Evolutionary conservation across 2,329 filamentous ascomycete species (phyloP).

Genomic region (Penicillium sp.): DNA sequence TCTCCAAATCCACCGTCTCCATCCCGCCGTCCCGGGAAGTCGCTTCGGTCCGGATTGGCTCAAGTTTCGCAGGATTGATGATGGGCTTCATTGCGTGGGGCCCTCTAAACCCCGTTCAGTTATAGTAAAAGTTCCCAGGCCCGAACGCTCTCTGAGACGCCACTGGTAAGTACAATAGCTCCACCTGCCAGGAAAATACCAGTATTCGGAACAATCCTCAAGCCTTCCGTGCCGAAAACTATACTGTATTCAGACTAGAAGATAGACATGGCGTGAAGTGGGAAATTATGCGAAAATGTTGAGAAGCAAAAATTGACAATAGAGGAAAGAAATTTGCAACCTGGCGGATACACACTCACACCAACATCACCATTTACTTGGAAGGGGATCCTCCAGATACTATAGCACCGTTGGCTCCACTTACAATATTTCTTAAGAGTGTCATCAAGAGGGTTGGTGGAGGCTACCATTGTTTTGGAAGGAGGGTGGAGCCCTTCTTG

Average conservation of each 20-base stretch:
- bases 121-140: not conserved
- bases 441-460: not conserved
- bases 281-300: not conserved
- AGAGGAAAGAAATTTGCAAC: not conserved
- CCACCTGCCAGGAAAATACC: not conserved
- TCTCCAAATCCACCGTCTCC: not conserved
- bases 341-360: not conserved
- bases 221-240: not conserved
- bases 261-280: slow-evolving; percentile 6
- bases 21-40: not conserved
- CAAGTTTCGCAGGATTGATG: not conserved
- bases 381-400: not conserved
- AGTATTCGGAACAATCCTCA: not conserved
- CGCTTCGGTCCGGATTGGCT: not conserved
- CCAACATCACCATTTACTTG: not conserved
- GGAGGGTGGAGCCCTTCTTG: not conserved
- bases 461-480: not conserved
- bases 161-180: not conserved
- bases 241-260: not conserved
- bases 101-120: not conserved
- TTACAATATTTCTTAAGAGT: not conserved
- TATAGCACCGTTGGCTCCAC: not conserved
- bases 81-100: not conserved
- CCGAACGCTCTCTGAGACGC: not conserved
- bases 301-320: not conserved